A percentile compares a stretch with the other conserved stretches of the same genome.
Conservation (phyloP, 441 rosid species). For the Manihot esculenta region DNA sequence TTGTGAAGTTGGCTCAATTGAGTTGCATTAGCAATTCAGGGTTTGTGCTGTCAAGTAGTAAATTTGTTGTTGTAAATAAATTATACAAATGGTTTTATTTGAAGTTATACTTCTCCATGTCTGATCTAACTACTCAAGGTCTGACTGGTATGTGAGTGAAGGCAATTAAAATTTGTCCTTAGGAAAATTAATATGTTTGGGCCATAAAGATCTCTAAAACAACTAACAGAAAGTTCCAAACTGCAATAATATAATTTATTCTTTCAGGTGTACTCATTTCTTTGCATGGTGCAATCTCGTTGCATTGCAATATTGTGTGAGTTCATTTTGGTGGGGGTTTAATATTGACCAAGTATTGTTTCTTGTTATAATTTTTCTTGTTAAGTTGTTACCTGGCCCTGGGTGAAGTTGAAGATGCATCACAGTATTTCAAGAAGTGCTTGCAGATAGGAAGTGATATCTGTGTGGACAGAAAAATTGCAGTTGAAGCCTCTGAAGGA, state of each 20-base stretch:
- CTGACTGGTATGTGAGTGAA: background rate
- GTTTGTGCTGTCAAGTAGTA: conserved; percentile 4
- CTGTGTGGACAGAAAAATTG: conserved; percentile 75
- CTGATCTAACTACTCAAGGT: background rate
- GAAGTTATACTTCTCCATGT: background rate
- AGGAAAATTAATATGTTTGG: no score
- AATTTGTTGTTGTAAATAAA: background rate
- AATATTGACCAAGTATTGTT: background rate
- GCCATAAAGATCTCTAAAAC: background rate
- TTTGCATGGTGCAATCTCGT: conserved; percentile 1
- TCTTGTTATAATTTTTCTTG: conserved; percentile 8
- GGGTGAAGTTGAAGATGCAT: conserved; percentile 89
- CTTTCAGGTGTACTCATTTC: background rate
- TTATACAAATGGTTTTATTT: conserved; percentile 20
- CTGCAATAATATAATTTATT: background rate
- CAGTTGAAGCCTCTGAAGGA: conserved; percentile 92
- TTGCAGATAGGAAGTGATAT: conserved; percentile 67
- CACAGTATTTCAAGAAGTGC: conserved; percentile 68
- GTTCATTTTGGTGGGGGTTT: background rate
- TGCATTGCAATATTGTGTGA: background rate
- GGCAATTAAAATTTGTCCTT: conserved; percentile 33
- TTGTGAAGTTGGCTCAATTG: background rate
- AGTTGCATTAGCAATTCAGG: conserved; percentile 26
- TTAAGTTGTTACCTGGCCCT: conserved; percentile 87
- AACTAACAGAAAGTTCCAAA: background rate